A percentile compares a stretch with the other conserved stretches of the same genome.
These are phyloP conservation scores for Choanephora cucurbitarum DNA, from an alignment of 371 early-diverging fungal genomes.

Conservation along the genomic window DNA sequence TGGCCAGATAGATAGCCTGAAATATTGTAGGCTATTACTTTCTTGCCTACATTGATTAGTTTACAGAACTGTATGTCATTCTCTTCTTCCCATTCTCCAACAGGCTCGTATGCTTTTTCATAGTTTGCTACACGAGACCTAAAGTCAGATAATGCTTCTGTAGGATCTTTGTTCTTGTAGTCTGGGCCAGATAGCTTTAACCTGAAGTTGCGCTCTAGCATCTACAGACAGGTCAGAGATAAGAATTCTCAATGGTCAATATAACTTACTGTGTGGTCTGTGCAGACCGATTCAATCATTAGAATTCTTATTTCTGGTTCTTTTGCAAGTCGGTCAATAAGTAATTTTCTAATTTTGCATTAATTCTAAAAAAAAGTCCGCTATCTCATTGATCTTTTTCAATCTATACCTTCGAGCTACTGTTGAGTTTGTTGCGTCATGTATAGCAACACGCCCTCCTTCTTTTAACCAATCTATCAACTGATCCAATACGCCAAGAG, in stretches of 20 bases:
- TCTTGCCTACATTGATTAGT: slow-evolving; percentile 82
- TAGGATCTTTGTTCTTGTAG: slow-evolving; percentile 72
- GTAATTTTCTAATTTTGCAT: slow-evolving; percentile 38
- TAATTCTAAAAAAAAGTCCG: too few relatives aligned
- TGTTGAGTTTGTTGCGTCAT: slow-evolving; percentile 91
- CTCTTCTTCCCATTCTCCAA: slow-evolving; percentile 78
- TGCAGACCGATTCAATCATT: slow-evolving; percentile 80
- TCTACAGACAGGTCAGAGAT: slow-evolving; percentile 18
- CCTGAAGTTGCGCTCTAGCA: slow-evolving; percentile 75
- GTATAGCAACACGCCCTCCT: slow-evolving; percentile 80
- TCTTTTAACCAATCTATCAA: slow-evolving; percentile 73
- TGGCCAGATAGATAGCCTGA: slow-evolving; percentile 82
- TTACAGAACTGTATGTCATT: slow-evolving; percentile 79
- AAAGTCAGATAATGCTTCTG: slow-evolving; percentile 77
- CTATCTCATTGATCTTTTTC: not conserved
- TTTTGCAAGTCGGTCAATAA: slow-evolving; percentile 64
- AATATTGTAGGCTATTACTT: slow-evolving; percentile 81
- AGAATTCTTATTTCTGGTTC: slow-evolving; percentile 61
- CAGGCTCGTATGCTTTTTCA: slow-evolving; percentile 81
- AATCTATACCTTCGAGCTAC: slow-evolving; percentile 61
- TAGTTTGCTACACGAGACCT: slow-evolving; percentile 76
- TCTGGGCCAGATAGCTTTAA: slow-evolving; percentile 87
- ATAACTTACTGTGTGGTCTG: slow-evolving; percentile 50
- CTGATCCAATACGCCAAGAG: slow-evolving; percentile 80
- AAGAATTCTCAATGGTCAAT: not conserved